Evolutionary conservation across 2,329 filamentous ascomycete species (phyloP).

Genomic region (Parastagonospora avenae): DNA sequence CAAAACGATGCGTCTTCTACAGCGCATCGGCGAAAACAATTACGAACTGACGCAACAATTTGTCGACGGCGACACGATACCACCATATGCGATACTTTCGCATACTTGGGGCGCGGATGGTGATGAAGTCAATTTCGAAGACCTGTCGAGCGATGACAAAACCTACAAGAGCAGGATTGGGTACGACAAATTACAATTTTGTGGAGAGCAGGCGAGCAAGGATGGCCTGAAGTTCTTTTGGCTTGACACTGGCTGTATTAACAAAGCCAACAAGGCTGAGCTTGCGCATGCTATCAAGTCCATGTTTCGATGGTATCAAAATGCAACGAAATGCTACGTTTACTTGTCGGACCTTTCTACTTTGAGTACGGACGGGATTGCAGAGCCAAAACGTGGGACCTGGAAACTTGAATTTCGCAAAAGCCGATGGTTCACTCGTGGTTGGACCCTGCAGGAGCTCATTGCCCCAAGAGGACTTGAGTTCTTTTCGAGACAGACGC

Average conservation of each 20-base stretch:
- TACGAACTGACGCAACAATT: neutral
- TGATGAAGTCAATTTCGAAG: neutral
- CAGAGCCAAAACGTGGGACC: too few relatives aligned
- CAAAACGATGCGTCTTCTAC: neutral
- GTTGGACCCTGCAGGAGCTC: neutral
- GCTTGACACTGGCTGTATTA: neutral
- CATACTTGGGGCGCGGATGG: neutral
- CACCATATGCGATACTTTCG: neutral
- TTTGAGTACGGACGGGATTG: neutral
- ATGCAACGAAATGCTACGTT: neutral
- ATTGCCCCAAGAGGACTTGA: neutral
- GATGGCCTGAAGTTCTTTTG: neutral
- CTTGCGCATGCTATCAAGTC: neutral
- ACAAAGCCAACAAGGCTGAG: neutral
- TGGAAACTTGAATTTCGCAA: neutral
- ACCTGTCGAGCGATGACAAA: neutral
- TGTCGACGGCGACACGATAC: neutral
- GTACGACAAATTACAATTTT: neutral
- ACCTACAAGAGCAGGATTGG: neutral
- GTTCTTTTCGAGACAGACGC: neutral
- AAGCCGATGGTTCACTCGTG: neutral
- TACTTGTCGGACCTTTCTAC: neutral
- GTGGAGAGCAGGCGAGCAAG: neutral
- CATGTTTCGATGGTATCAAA: neutral
- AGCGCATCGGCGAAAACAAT: neutral